A percentile compares a stretch with the other conserved stretches of the same genome.
These are phyloP conservation scores for Arthrobotrys megalospora DNA, from an alignment of 2,329 filamentous ascomycete species.

Conservation along the genomic window DNA sequence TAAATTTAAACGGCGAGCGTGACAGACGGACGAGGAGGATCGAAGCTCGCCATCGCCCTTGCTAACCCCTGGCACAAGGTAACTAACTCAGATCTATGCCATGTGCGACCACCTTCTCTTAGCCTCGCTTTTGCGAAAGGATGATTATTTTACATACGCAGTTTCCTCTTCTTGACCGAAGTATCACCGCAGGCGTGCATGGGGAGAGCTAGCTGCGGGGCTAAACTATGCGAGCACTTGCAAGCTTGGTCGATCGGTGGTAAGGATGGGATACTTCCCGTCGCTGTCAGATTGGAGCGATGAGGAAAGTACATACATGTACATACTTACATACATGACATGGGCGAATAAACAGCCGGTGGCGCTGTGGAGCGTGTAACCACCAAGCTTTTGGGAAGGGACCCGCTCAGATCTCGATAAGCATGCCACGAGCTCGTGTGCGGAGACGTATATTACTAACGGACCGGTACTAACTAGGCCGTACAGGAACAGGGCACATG, in stretches of 20 bases:
- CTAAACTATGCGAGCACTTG: not conserved
- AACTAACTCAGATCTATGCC: conserved; percentile 29
- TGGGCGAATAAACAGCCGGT: not conserved
- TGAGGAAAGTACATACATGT: conserved; percentile 5
- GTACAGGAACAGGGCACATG: conserved; percentile 29
- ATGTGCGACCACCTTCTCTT: conserved; percentile 59
- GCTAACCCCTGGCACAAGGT: conserved; percentile 33
- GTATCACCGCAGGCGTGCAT: not conserved
- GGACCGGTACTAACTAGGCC: not conserved
- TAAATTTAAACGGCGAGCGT: conserved; percentile 31
- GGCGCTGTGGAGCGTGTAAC: conserved; percentile 15
- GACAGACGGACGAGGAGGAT: conserved; percentile 16
- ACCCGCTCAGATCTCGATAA: conserved; percentile 35
- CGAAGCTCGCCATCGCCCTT: conserved; percentile 58
- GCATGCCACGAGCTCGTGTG: conserved; percentile 18
- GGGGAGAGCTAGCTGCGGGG: not conserved
- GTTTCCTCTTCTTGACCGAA: conserved; percentile 34
- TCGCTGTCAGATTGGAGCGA: conserved; percentile 11
- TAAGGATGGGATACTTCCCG: conserved; percentile 38
- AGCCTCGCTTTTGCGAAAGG: conserved; percentile 48
- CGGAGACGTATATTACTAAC: too few species aligned
- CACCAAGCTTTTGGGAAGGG: conserved; percentile 18
- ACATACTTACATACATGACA: too few species aligned
- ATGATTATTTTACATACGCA: conserved; percentile 27
- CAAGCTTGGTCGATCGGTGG: conserved; percentile 25